Conservation (phyloP, 345 rosid genomes). For the Euphorbia tirucalli region DNA sequence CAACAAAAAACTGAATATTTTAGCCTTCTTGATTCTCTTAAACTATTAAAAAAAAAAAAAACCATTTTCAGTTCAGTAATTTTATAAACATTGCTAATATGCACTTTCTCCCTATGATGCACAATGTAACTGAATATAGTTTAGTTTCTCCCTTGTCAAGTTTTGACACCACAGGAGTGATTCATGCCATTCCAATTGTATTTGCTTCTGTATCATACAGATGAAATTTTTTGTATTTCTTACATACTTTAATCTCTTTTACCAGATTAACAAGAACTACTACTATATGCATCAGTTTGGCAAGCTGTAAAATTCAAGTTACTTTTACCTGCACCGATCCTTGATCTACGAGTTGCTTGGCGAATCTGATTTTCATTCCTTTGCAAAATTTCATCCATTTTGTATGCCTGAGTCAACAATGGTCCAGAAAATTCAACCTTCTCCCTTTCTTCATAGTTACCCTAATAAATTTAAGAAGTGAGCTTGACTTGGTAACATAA, state of each 20-base stretch:
- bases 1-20: background rate
- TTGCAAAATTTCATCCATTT: slow-evolving; percentile 43
- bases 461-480: slow-evolving; percentile 13
- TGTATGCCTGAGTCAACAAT: slow-evolving; percentile 37
- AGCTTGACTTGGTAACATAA: background rate
- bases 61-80: too few relatives aligned
- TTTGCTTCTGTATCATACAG: background rate
- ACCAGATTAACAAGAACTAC: background rate
- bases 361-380: slow-evolving; percentile 56
- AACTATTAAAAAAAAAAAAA: background rate
- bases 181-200: background rate
- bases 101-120: background rate
- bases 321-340: slow-evolving; percentile 39
- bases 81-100: too few relatives aligned
- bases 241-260: background rate
- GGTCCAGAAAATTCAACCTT: slow-evolving; percentile 47
- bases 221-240: too few relatives aligned
- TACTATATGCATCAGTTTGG: background rate
- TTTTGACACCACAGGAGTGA: too few relatives aligned
- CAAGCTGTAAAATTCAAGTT: background rate
- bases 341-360: slow-evolving; percentile 47
- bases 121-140: background rate
- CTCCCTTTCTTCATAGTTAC: background rate
- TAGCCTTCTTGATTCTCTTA: background rate
- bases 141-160: too few relatives aligned